Conservation (phyloP, 805 yeast species). For the Wickerhamia fluorescens region DNA sequence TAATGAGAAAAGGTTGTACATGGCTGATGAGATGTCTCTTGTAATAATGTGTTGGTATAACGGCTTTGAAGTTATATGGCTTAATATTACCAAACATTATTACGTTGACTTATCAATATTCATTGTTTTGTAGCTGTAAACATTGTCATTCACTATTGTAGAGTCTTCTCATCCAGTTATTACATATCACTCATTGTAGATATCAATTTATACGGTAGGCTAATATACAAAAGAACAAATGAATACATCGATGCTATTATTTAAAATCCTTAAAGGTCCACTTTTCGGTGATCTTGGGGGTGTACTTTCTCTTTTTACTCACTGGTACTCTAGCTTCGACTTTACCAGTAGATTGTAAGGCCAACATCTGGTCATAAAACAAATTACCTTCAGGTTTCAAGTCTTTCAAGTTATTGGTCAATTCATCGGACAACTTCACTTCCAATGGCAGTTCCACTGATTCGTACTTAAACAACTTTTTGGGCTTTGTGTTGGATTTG, state of each 20-base stretch:
- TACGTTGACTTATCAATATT: too few relatives aligned
- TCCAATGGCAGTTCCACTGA: constrained; percentile 44
- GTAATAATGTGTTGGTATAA: too few relatives aligned
- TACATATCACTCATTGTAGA: constrained; percentile 1
- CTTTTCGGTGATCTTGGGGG: constrained; percentile 78
- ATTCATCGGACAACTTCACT: constrained; percentile 82
- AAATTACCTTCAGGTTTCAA: constrained; percentile 88
- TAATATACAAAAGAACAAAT: constrained; percentile 2
- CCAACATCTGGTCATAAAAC: constrained; percentile 73
- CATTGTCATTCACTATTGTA: too few relatives aligned
- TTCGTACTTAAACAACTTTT: constrained; percentile 38
- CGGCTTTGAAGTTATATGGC: too few relatives aligned
- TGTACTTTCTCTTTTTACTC: constrained; percentile 56
- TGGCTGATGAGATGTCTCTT: too few relatives aligned
- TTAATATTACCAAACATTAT: too few relatives aligned
- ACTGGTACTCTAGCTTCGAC: constrained; percentile 78
- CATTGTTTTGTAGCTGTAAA: too few relatives aligned
- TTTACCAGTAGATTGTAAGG: constrained; percentile 77
- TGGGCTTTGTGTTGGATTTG: constrained; percentile 23
- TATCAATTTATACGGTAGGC: constrained; percentile 1
- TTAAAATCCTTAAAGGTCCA: constrained; percentile 90
- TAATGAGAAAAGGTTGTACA: too few relatives aligned
- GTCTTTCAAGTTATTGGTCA: constrained; percentile 75
- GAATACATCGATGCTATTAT: too few relatives aligned
- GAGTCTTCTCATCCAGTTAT: too few relatives aligned